Percentiles rank a stretch among this genome's conserved stretches.
Conservation (phyloP, 2,329 filamentous ascomycete genomes). For the Aureobasidium pullulans region DNA sequence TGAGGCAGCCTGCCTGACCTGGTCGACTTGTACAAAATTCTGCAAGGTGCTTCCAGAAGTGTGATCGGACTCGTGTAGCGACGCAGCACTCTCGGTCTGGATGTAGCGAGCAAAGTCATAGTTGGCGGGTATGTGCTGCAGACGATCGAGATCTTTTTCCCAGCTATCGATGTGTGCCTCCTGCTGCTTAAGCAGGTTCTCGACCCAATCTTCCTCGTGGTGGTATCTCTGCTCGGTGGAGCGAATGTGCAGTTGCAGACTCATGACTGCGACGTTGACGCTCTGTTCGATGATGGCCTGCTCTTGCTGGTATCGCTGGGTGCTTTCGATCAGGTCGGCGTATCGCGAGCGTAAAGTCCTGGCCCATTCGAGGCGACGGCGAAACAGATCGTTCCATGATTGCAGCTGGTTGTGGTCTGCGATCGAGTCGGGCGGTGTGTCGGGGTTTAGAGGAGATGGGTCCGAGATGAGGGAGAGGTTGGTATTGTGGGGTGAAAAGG, state of each 20-base stretch:
- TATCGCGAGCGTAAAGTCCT: slow-evolving; percentile 63
- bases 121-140: slow-evolving; percentile 58
- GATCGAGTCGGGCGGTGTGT: slow-evolving; percentile 68
- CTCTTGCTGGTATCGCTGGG: slow-evolving; percentile 61
- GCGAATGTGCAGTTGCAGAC: slow-evolving; percentile 68
- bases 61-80: slow-evolving; percentile 35
- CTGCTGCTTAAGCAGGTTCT: slow-evolving; percentile 61
- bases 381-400: slow-evolving; percentile 85
- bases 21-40: slow-evolving; percentile 68
- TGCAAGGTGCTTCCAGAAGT: slow-evolving; percentile 49
- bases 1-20: slow-evolving; percentile 63
- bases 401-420: slow-evolving; percentile 70
- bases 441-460: slow-evolving; percentile 52
- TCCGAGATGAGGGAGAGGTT: slow-evolving; percentile 44
- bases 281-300: slow-evolving; percentile 71
- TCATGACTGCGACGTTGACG: slow-evolving; percentile 77
- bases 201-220: slow-evolving; percentile 65
- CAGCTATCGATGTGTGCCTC: slow-evolving; percentile 55
- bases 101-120: slow-evolving; percentile 52
- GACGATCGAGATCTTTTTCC: slow-evolving; percentile 60
- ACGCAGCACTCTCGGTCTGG: slow-evolving; percentile 16
- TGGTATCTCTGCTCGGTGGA: slow-evolving; percentile 63
- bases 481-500: slow-evolving; percentile 36
- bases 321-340: slow-evolving; percentile 53
- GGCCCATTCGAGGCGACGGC: slow-evolving; percentile 73